Percentiles rank a stretch among this genome's conserved stretches.
These are phyloP conservation scores for Apocynum venetum DNA, from an alignment of 257 asterid genomes.

Conservation along the genomic window DNA sequence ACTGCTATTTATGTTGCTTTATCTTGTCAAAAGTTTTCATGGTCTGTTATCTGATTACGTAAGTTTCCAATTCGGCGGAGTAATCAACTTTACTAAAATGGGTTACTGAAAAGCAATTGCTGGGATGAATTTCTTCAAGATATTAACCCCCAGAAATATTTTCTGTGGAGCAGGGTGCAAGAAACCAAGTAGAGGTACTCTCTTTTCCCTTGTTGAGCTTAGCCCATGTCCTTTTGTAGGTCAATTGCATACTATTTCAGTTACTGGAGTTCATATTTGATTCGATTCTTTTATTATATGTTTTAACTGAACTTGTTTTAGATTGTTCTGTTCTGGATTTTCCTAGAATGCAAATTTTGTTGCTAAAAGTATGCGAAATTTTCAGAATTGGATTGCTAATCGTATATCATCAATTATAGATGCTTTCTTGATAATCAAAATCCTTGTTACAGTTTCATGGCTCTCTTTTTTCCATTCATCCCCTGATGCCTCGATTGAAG, in stretches of 20 bases:
- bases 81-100: neutral
- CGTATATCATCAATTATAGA: neutral
- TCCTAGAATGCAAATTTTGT: neutral
- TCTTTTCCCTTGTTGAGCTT: constrained; percentile 10
- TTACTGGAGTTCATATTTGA: neutral
- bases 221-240: neutral
- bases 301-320: neutral
- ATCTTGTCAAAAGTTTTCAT: neutral
- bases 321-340: neutral
- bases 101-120: constrained; percentile 18
- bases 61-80: constrained; percentile 7
- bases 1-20: neutral
- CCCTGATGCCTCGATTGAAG: constrained; percentile 50
- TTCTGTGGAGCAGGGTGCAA: constrained; percentile 35
- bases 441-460: constrained; percentile 33
- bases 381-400: neutral
- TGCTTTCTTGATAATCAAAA: constrained; percentile 4
- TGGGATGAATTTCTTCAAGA: constrained; percentile 63
- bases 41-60: neutral
- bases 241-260: neutral
- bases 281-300: neutral
- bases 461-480: constrained; percentile 36
- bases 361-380: neutral
- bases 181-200: constrained; percentile 45
- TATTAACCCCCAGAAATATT: constrained; percentile 32